Evolutionary conservation across 2,329 filamentous ascomycete genomes (phyloP).

Genomic region (Macrophomina pseudophaseolina): DNA sequence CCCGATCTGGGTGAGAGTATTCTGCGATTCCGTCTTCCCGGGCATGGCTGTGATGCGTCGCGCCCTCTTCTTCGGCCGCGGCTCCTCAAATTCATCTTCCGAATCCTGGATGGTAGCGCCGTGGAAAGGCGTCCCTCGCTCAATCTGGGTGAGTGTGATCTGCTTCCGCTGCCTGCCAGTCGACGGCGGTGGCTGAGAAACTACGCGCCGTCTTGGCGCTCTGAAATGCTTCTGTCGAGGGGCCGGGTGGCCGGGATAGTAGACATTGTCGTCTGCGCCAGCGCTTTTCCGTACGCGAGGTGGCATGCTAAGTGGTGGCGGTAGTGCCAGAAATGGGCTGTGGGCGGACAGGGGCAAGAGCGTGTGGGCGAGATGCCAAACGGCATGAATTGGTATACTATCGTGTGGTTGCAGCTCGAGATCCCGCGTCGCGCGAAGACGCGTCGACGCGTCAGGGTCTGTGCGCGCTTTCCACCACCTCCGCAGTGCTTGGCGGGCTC

Average conservation of each 20-base stretch:
- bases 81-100: slow-evolving; percentile 6
- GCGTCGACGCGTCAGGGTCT: slow-evolving; percentile 1
- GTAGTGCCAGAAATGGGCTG: not conserved
- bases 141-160: slow-evolving; percentile 23
- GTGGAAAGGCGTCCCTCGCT: not conserved
- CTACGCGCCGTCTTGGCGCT: not conserved
- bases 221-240: not conserved
- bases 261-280: not conserved
- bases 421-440: not conserved
- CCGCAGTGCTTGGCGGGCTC: slow-evolving; percentile 24
- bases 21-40: slow-evolving; percentile 17
- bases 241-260: not conserved
- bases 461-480: not conserved
- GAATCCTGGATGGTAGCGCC: not conserved
- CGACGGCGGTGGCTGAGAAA: not conserved
- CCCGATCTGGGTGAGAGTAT: slow-evolving; percentile 26
- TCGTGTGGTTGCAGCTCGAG: not conserved
- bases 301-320: not conserved
- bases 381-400: not conserved
- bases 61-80: not conserved
- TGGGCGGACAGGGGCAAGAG: not conserved
- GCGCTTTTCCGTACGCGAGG: not conserved
- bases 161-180: not conserved
- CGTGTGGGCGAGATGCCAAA: not conserved
- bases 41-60: not conserved